Percentiles rank a stretch among this genome's conserved stretches.
Evolutionary conservation across 2,329 filamentous ascomycete species (phyloP).

Genomic region (Paramyrothecium roridum): DNA sequence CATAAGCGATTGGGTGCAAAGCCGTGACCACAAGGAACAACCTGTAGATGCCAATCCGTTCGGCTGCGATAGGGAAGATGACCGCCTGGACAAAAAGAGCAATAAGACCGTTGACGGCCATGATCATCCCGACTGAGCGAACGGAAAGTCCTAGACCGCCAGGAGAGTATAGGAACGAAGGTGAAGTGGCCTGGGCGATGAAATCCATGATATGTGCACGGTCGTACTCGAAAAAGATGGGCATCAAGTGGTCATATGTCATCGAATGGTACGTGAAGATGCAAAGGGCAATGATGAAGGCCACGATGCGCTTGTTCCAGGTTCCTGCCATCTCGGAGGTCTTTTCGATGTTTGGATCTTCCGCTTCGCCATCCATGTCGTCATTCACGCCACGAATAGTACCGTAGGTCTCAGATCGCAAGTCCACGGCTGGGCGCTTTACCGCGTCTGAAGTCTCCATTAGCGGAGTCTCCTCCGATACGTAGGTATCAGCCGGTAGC

Average conservation of each 20-base stretch:
- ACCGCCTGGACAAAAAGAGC: constrained; percentile 58
- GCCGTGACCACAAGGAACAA: constrained; percentile 57
- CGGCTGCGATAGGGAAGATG: constrained; percentile 59
- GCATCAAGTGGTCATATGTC: constrained; percentile 88
- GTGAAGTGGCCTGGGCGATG: constrained; percentile 28
- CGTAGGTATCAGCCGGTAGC: constrained; percentile 45
- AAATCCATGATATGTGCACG: constrained; percentile 40
- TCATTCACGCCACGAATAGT: constrained; percentile 54
- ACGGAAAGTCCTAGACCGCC: constrained; percentile 63
- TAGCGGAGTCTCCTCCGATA: constrained; percentile 68
- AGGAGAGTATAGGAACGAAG: constrained; percentile 46
- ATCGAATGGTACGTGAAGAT: constrained; percentile 95
- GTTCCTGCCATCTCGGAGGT: constrained; percentile 32
- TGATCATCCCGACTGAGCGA: constrained; percentile 58
- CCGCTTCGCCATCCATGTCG: constrained; percentile 41
- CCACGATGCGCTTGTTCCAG: constrained; percentile 62
- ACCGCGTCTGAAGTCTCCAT: constrained; percentile 72
- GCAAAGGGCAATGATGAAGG: constrained; percentile 76
- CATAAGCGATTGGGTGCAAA: constrained; percentile 60
- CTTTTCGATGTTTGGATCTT: constrained; percentile 27
- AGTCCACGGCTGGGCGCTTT: constrained; percentile 68
- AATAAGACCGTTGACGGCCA: constrained; percentile 57
- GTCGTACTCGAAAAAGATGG: constrained; percentile 87
- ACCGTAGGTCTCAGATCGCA: constrained; percentile 77
- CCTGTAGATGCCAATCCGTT: constrained; percentile 55